Evolutionary conservation across 139 green algal genomes (phyloP), one percentile per base, ranked within the genome.

Genomic region (Klebsormidium nitens): DNA sequence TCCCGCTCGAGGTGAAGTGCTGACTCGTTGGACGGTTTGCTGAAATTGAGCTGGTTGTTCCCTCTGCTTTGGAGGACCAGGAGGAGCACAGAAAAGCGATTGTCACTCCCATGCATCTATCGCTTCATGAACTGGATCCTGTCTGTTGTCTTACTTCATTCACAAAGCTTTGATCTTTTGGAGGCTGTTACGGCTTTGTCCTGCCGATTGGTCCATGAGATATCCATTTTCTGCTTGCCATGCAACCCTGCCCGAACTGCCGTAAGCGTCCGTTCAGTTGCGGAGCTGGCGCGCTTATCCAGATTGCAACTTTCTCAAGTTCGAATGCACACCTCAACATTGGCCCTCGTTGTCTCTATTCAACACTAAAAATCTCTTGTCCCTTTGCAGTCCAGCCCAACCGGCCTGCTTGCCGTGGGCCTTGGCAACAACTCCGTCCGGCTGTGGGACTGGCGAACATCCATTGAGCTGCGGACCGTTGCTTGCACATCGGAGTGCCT

Each of bases 401-500:
- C n/a, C n/a, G n/a, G n/a, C n/a, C n/a, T 52, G 44, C 44, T 52
- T 17, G 44, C 44, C 17, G 44, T 19, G 44, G 44, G 44, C 19
- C 44, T 52, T 52, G 44, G 17, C 17, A 52, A 52, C 19, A 52
- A 52, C 44, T 52, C 44, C 17, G 44, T 52, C 44, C 17, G 19
- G 44, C 19, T 52, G 44, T 52, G 44, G 44, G 44, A 52, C 44
- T 52, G 44, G 44, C 17, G 19, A 52, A 19, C 44, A 19, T 17
- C 17, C 19, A 17, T 17, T 17, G 17, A 28, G 44, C 17, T 52
- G 17, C 44, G 44, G 17, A 52, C 17, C 17, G 44, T 52, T 28
- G 17, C 19, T 17, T 52, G 44, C 44, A 52, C 44, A 52, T 17
- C 17, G 44, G 17, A 19, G 44, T 69, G 66, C 29, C 49, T 74